phyloP scores from a whole-genome alignment of 75 land plant species.

The Cunninghamia lanceolata region DNA sequence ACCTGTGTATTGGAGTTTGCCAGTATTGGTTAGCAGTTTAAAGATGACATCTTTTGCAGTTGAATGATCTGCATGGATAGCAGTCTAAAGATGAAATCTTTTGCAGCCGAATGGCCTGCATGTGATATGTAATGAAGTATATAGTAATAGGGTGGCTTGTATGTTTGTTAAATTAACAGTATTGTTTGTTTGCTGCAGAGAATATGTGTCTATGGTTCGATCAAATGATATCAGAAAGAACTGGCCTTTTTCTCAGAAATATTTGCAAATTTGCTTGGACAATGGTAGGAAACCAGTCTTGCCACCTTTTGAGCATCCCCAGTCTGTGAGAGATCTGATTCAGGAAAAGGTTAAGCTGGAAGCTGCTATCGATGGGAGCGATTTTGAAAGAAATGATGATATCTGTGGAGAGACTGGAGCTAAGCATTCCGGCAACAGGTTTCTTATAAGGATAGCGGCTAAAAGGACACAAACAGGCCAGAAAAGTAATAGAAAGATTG shows the following conservation, averaged over 20 bases:
- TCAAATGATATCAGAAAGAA: slow-evolving; percentile 45
- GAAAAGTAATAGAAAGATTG: neutral
- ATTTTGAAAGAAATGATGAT: neutral
- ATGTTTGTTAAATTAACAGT: neutral
- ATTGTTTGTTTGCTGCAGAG: slow-evolving; percentile 32
- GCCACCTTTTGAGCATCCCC: slow-evolving; percentile 62
- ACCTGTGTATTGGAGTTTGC: neutral
- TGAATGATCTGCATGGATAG: neutral
- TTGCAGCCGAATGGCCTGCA: neutral
- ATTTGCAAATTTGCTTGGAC: slow-evolving; percentile 51
- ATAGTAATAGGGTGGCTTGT: neutral
- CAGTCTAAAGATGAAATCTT: neutral
- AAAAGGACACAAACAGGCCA: neutral
- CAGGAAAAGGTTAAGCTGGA: slow-evolving; percentile 3
- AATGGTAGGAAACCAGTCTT: slow-evolving; percentile 50
- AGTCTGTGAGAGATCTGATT: slow-evolving; percentile 22
- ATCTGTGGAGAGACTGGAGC: neutral
- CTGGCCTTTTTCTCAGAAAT: slow-evolving; percentile 58
- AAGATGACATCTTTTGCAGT: neutral
- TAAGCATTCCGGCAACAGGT: neutral
- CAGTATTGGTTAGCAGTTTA: neutral
- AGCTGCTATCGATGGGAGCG: neutral
- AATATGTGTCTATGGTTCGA: slow-evolving; percentile 48
- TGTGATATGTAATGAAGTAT: neutral
- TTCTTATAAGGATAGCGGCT: neutral